Conservation (phyloP, 2,329 filamentous ascomycete species). For the Botrytis elliptica region DNA sequence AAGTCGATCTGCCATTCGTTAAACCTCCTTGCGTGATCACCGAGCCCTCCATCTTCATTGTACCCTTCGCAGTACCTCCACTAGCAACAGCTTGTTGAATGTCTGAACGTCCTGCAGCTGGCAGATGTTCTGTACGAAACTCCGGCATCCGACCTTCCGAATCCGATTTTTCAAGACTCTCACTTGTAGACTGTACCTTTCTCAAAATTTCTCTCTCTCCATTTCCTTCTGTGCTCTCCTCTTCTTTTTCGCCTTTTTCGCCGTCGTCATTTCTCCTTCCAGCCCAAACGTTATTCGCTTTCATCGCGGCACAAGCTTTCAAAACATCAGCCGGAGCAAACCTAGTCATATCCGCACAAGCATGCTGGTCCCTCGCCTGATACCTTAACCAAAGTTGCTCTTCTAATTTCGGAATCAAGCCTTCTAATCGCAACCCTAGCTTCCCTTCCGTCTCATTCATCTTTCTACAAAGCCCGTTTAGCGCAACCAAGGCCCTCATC, state of each 20-base stretch:
- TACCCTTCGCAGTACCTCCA: too few species aligned
- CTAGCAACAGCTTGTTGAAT: too few species aligned
- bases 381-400: background rate
- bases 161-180: too few species aligned
- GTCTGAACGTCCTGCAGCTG: too few species aligned
- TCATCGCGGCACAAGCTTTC: background rate
- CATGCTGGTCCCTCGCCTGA: background rate
- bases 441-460: background rate
- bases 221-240: background rate
- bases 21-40: too few species aligned
- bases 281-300: background rate
- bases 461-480: background rate
- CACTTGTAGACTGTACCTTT: too few species aligned
- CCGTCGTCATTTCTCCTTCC: background rate
- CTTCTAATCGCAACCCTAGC: background rate
- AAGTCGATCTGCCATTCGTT: too few species aligned
- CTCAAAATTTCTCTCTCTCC: background rate
- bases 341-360: background rate
- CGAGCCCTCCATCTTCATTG: too few species aligned
- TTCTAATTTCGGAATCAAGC: background rate
- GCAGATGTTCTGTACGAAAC: too few species aligned
- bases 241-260: background rate
- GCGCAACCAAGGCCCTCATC: background rate
- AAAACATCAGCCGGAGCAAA: background rate
- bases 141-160: too few species aligned